Evolutionary conservation across 2,329 filamentous ascomycete species (phyloP).

Genomic region (Achaetomium macrosporum): DNA sequence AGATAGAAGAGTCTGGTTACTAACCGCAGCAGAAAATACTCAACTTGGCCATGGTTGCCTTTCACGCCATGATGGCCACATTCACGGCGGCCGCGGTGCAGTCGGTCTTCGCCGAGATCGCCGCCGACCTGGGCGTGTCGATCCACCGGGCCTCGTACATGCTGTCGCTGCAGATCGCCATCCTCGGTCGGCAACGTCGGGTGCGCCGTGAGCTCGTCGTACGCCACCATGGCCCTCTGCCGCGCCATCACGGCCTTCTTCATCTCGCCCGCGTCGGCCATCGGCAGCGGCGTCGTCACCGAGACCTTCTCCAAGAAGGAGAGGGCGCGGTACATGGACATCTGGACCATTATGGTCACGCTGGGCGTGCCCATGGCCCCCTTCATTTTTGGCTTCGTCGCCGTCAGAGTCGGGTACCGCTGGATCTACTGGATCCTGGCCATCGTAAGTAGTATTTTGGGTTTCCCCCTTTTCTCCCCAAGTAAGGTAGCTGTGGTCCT

Average conservation of each 20-base stretch:
- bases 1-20: too few relatives aligned
- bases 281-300: constrained; percentile 52
- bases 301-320: constrained; percentile 54
- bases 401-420: constrained; percentile 45
- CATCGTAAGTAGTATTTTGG: neutral
- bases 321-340: constrained; percentile 48
- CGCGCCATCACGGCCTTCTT: constrained; percentile 50
- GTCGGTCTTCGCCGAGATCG: constrained; percentile 48
- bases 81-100: constrained; percentile 51
- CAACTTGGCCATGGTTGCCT: constrained; percentile 49
- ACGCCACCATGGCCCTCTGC: constrained; percentile 44
- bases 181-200: constrained; percentile 50
- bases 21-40: constrained; percentile 38
- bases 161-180: constrained; percentile 49
- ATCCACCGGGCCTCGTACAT: constrained; percentile 48
- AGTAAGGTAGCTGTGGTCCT: too few relatives aligned
- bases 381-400: constrained; percentile 40
- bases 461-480: too few relatives aligned
- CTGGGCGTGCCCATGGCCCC: constrained; percentile 29
- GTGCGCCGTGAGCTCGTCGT: constrained; percentile 44
- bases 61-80: constrained; percentile 52
- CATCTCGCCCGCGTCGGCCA: constrained; percentile 45
- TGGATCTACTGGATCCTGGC: constrained; percentile 49
- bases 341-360: constrained; percentile 43
- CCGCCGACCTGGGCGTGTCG: constrained; percentile 42